Evolutionary conservation across 192 early-diverging fungal species (phyloP).

Genomic region (Bifiguratus adelaidae): DNA sequence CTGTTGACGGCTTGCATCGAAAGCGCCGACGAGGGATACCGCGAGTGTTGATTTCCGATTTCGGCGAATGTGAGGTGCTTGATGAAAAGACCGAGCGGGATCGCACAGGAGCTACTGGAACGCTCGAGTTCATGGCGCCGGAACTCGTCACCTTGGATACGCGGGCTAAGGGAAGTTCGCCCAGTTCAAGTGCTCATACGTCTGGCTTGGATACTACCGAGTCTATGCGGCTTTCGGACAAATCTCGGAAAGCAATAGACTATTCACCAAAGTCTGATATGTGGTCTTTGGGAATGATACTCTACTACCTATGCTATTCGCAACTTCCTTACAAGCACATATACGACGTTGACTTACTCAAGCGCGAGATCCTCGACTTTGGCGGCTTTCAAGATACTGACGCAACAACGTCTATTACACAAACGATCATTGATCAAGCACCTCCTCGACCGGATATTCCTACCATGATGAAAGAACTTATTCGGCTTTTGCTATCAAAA

Average conservation of each 20-base stretch:
- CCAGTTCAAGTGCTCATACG: too few species aligned
- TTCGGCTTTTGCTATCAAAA: slow-evolving; percentile 34
- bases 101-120: slow-evolving; percentile 91
- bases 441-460: slow-evolving; percentile 28
- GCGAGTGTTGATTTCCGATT: slow-evolving; percentile 84
- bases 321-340: slow-evolving; percentile 71
- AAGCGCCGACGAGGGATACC: slow-evolving; percentile 35
- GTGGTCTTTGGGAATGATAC: slow-evolving; percentile 92
- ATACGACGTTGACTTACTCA: slow-evolving; percentile 83
- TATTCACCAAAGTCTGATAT: slow-evolving; percentile 85
- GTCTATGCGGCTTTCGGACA: too few species aligned
- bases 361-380: slow-evolving; percentile 68
- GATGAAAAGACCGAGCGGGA: slow-evolving; percentile 48
- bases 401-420: neutral
- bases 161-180: too few species aligned
- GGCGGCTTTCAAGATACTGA: slow-evolving; percentile 16
- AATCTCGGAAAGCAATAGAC: too few species aligned
- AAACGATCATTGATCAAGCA: neutral
- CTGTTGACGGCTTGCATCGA: neutral
- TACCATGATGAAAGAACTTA: slow-evolving; percentile 41
- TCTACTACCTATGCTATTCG: slow-evolving; percentile 87
- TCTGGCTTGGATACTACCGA: too few species aligned
- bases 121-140: slow-evolving; percentile 91
- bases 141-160: slow-evolving; percentile 39
- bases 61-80: slow-evolving; percentile 93